Base-by-base conservation (phyloP, 768 basidiomycete species). In the Rhodotorula paludigena region DNA sequence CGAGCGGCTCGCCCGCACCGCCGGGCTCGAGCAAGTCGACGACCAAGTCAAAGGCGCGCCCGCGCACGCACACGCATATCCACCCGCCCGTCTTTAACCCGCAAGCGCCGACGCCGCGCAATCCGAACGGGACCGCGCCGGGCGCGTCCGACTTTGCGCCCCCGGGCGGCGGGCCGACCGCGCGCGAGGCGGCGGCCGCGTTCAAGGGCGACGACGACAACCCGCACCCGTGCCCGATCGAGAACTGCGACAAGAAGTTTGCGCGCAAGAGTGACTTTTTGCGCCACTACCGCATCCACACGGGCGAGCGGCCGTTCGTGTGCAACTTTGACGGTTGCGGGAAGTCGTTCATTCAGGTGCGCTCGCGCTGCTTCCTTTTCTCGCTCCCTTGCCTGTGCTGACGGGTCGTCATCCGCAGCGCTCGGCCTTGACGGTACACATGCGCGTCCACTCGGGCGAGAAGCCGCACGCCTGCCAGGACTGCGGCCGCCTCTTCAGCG, bases 331-430 rank as follows among this genome's bases (percentile, higher is more conserved):
- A 47, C 5, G 86, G 85, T 36, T 92, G 90, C 64, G 89, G 89
- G 58, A 93, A 92, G 81, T 88, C 88, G 5, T 93, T 93, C 74
- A 92, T 93, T 74, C 90, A 93, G 84, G 90, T 90, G 60, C 52
- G 72, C 32, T 54, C 54, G 33, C 30, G 12, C 18, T 14, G 25
- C 63, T 36, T 51, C 62, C 55, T 25, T 49, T 28, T 61, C 67
- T 74, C 57, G n/a, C n/a, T n/a, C n/a, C n/a, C n/a, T n/a, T n/a
- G n/a, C n/a, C n/a, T n/a, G n/a, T n/a, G n/a, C n/a, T n/a, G n/a
- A n/a, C n/a, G n/a, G n/a, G 39, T 33, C 35, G 11, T 32, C 35
- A 0, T n/a, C 48, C 41, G 42, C 76, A 93, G 90, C 86, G 89
- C 60, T 92, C 90, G 33, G 90, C 90, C 32, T 80, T 93, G 63